Evolutionary conservation across 148 eudicot genomes (phyloP).

Genomic region (Nepenthes gracilis): DNA sequence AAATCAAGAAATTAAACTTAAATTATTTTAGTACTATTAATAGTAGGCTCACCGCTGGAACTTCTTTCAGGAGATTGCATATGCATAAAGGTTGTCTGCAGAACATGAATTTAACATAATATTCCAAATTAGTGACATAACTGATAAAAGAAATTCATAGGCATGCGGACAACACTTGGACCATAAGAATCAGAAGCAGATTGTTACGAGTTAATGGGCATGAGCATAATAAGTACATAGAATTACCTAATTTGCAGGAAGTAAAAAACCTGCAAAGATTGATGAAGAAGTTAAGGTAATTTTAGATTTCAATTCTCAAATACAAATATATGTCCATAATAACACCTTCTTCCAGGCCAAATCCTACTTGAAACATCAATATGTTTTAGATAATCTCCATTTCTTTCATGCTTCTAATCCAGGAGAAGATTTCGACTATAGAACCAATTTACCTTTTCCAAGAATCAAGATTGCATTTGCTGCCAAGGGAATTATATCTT

Average conservation of each 20-base stretch:
- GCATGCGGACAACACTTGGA: neutral
- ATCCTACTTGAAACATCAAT: too few relatives aligned
- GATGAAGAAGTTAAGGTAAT: too few relatives aligned
- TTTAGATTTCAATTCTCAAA: too few relatives aligned
- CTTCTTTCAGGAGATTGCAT: conserved; percentile 55
- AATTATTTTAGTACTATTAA: neutral
- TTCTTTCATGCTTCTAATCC: neutral
- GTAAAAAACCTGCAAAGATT: too few relatives aligned
- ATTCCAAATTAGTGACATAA: neutral
- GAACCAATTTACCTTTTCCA: conserved; percentile 60
- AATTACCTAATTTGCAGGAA: too few relatives aligned
- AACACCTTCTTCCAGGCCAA: too few relatives aligned
- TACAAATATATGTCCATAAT: too few relatives aligned
- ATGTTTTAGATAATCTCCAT: neutral
- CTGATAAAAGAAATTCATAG: neutral
- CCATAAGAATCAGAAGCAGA: too few relatives aligned
- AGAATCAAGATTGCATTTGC: conserved; percentile 61
- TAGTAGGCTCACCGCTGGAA: conserved; percentile 35
- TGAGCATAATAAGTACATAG: too few relatives aligned
- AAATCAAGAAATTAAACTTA: too few relatives aligned
- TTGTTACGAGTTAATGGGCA: too few relatives aligned
- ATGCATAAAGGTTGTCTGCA: conserved; percentile 67
- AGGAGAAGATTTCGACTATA: neutral
- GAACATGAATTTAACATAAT: conserved; percentile 3
- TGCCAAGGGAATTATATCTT: conserved; percentile 53